A percentile compares a stretch with the other conserved stretches of the same genome.
phyloP scores from a whole-genome alignment of 352 stramenopile species.

The Pythium myriotylum region DNA sequence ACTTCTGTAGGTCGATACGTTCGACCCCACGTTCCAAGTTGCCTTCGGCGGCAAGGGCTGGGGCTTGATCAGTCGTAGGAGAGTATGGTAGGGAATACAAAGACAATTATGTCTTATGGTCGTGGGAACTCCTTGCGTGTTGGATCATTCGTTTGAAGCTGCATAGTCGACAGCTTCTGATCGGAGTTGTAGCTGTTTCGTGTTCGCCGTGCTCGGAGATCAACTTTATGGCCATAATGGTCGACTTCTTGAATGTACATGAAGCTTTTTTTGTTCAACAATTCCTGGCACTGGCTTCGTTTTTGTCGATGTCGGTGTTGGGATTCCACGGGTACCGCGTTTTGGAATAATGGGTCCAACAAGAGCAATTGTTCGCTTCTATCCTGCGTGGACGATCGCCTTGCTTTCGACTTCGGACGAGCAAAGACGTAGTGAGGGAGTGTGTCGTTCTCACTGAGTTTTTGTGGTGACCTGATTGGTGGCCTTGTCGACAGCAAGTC shows the following conservation, averaged over 20 bases:
- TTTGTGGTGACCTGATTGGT: neutral
- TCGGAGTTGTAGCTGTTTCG: too few species aligned
- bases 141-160: too few species aligned
- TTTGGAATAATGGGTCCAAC: slow-evolving; percentile 71
- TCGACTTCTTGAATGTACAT: slow-evolving; percentile 50
- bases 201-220: slow-evolving; percentile 44
- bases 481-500: slow-evolving; percentile 25
- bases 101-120: slow-evolving; percentile 43
- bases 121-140: too few species aligned
- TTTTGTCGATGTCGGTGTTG: slow-evolving; percentile 5
- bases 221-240: slow-evolving; percentile 49
- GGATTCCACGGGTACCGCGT: neutral
- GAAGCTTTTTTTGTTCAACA: slow-evolving; percentile 18
- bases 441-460: neutral
- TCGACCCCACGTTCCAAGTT: too few species aligned
- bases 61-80: too few species aligned
- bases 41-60: too few species aligned
- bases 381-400: neutral
- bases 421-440: slow-evolving; percentile 52
- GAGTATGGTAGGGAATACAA: slow-evolving; percentile 5
- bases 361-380: slow-evolving; percentile 36
- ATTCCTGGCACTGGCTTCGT: slow-evolving; percentile 1
- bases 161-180: too few species aligned
- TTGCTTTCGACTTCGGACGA: slow-evolving; percentile 33
- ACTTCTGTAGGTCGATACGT: slow-evolving; percentile 15